Evolutionary conservation across 805 yeast species (phyloP).

Genomic region (Pachysolen tannophilus): DNA sequence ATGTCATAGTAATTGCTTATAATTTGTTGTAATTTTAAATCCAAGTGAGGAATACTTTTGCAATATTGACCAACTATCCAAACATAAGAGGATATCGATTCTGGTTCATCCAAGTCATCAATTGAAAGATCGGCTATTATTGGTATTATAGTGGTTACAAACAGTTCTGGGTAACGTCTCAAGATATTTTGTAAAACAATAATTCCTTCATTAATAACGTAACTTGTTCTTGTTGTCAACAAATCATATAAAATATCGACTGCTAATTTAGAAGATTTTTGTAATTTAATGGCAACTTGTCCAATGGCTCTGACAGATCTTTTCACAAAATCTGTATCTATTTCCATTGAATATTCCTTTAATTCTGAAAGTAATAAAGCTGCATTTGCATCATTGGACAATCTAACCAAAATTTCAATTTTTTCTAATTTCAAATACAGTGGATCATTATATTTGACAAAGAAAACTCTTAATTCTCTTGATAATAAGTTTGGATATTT

Average conservation of each 20-base stretch:
- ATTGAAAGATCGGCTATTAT: conserved; percentile 37
- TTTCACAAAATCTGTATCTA: conserved; percentile 70
- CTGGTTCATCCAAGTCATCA: conserved; percentile 39
- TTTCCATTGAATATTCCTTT: conserved; percentile 77
- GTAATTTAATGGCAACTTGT: conserved; percentile 60
- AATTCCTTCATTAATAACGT: conserved; percentile 51
- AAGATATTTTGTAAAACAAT: conserved; percentile 56
- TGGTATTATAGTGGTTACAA: conserved; percentile 45
- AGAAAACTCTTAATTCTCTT: conserved; percentile 80
- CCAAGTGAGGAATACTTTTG: conserved; percentile 45
- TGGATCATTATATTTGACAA: conserved; percentile 82
- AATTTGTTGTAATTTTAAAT: conserved; percentile 34
- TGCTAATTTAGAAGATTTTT: conserved; percentile 44
- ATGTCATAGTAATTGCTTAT: conserved; percentile 48
- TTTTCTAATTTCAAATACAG: conserved; percentile 70
- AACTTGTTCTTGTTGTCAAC: conserved; percentile 55
- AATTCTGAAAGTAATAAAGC: conserved; percentile 57
- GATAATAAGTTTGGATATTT: conserved; percentile 76
- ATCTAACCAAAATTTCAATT: conserved; percentile 63
- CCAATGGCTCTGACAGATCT: conserved; percentile 62
- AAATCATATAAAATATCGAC: conserved; percentile 53
- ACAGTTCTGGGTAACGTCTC: conserved; percentile 54
- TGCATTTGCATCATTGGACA: conserved; percentile 54
- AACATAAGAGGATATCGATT: conserved; percentile 50
- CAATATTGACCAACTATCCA: conserved; percentile 73